A percentile compares a stretch with the other conserved stretches of the same genome.
phyloP scores from a whole-genome alignment of 306 rosid genomes.

The Prunus mira region DNA sequence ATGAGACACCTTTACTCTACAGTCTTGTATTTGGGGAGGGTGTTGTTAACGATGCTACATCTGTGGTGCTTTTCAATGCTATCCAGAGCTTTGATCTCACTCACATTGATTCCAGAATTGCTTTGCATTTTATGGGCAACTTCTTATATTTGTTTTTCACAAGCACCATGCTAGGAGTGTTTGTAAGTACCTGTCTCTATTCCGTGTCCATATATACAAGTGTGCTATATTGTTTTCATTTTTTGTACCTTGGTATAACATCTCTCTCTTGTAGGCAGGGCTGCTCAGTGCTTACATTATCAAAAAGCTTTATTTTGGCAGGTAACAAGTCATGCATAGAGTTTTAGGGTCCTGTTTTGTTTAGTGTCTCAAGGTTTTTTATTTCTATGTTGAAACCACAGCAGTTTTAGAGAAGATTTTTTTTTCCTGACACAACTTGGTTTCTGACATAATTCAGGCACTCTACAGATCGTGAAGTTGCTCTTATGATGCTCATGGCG shows the following conservation, averaged over 20 bases:
- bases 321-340: constrained; percentile 41
- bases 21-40: constrained; percentile 99
- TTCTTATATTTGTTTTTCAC: constrained; percentile 70
- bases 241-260: constrained; percentile 26
- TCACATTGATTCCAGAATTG: constrained; percentile 49
- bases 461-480: constrained; percentile 97
- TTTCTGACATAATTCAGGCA: constrained; percentile 57
- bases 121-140: constrained; percentile 65
- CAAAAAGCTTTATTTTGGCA: constrained; percentile 85
- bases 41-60: constrained; percentile 96
- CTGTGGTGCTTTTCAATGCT: constrained; percentile 97
- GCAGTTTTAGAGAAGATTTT: background rate
- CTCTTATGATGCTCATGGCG: constrained; percentile 98
- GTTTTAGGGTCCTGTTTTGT: constrained; percentile 4
- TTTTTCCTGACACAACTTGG: constrained; percentile 24
- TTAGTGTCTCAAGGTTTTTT: background rate
- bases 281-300: constrained; percentile 84
- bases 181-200: constrained; percentile 44
- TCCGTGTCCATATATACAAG: background rate
- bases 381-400: constrained; percentile 2
- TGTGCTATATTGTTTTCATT: constrained; percentile 10
- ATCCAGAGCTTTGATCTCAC: constrained; percentile 85
- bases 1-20: constrained; percentile 95
- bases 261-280: constrained; percentile 63
- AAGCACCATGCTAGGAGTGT: constrained; percentile 83